phyloP scores from a whole-genome alignment of 257 asterid species.

The Jacaranda copaia region DNA sequence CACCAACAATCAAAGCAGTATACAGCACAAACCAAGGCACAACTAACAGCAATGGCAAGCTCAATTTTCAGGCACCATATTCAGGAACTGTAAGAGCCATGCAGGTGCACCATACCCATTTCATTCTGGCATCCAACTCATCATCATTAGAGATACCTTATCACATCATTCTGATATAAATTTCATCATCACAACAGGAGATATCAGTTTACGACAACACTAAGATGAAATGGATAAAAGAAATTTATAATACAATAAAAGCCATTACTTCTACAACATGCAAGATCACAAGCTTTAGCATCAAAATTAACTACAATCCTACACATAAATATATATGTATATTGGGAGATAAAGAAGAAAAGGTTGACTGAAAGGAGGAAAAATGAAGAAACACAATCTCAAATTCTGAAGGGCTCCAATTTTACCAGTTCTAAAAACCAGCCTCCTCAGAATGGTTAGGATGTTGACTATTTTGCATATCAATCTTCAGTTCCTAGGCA shows the following conservation, averaged over 20 bases:
- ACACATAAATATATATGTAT: background rate
- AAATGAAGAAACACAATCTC: background rate
- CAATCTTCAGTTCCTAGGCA: background rate
- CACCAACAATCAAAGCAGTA: background rate
- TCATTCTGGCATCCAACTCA: background rate
- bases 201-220: background rate
- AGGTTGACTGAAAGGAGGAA: background rate
- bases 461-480: background rate
- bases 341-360: background rate
- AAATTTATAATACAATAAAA: background rate
- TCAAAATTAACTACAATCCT: background rate
- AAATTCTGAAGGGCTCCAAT: background rate
- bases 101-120: background rate
- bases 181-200: background rate
- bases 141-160: background rate
- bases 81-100: background rate
- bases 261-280: slow-evolving; percentile 2
- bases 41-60: background rate
- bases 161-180: background rate
- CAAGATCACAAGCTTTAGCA: slow-evolving; percentile 15
- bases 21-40: background rate
- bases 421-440: background rate
- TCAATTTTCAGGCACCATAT: background rate
- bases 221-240: background rate
- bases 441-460: slow-evolving; percentile 16